Evolutionary conservation across 148 eudicot genomes (phyloP), one percentile per base, ranked within the genome.

Genomic region (Arbutus unedo): DNA sequence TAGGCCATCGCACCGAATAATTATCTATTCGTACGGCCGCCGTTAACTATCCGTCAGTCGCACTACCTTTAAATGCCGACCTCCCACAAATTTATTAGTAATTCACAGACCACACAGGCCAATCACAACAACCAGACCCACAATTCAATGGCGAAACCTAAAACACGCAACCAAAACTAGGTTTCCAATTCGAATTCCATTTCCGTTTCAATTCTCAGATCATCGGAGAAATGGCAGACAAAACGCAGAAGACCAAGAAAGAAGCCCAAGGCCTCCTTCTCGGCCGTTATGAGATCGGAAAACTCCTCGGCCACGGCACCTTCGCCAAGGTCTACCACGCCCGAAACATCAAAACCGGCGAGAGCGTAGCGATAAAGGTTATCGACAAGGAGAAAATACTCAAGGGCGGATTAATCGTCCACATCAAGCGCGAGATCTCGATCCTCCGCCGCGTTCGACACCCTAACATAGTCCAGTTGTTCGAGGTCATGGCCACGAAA

Each of bases 401-500:
- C 4, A 91, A 91, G 45, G 89, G 88, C 13, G 94, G 94, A 0
- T 13, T 91, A 0, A 91, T 91, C 82, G 82, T 79, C 0, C 94
- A 91, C 59, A 90, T 91, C 16, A 91, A 91, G 83, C 89, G 94
- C 3, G 94, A 91, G 79, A 91, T 90, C 80, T 70, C 91, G 0
- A 88, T 91, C 51, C 89, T 91, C 15, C 85, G 92, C 23, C 89
- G 92, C 0, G 89, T 91, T 0, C 82, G 90, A 3, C 94, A 91
- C 84, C 94, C 94, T 1, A 89, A 90, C 13, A 91, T 91, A n/a
- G 94, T 91, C 0, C 90, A 90, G 55, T 53, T 91, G 0, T 91
- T 89, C 81, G 92, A 91, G 54, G 92, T 91, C 0, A 91, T 91
- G 94, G 94, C 94, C 0, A 91, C 94, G 0, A 91, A 90, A 23